These are phyloP conservation scores for Phytophthora pinifolia DNA, from an alignment of 352 stramenopile genomes.

Conservation along the genomic window DNA sequence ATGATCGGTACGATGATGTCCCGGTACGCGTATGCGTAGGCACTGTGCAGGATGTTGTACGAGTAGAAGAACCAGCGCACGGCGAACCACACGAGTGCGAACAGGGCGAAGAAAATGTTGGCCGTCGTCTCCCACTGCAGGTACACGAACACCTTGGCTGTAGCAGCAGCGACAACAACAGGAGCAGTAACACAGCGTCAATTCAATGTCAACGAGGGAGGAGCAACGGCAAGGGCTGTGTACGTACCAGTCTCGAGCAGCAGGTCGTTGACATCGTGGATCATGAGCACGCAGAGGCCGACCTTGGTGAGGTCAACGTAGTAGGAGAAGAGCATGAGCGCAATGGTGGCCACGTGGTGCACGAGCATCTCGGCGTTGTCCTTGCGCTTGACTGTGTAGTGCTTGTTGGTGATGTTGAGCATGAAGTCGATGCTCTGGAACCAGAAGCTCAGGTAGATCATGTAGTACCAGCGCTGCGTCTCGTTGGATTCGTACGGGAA, in stretches of 20 bases:
- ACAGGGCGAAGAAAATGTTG: constrained; percentile 71
- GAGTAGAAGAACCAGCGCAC: constrained; percentile 73
- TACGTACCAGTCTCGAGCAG: constrained; percentile 46
- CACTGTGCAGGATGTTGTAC: constrained; percentile 73
- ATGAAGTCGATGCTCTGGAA: constrained; percentile 85
- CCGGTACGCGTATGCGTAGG: constrained; percentile 50
- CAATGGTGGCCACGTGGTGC: constrained; percentile 76
- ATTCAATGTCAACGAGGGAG: constrained; percentile 6
- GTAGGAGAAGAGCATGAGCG: constrained; percentile 81
- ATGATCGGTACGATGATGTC: constrained; percentile 54
- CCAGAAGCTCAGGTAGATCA: constrained; percentile 84
- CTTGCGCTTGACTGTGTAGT: constrained; percentile 84
- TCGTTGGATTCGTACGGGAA: constrained; percentile 55
- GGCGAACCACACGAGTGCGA: constrained; percentile 72
- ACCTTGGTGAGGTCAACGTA: constrained; percentile 67
- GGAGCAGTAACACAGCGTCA: constrained; percentile 1
- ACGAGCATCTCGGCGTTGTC: constrained; percentile 83
- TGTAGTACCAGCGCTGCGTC: constrained; percentile 79
- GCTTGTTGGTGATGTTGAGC: constrained; percentile 78
- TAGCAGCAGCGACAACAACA: constrained; percentile 4
- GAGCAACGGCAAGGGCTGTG: not conserved
- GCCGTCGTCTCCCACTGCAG: constrained; percentile 63
- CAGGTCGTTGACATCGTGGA: constrained; percentile 82
- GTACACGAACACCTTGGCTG: constrained; percentile 82
- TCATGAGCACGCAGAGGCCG: constrained; percentile 79